Conservation (phyloP, 1,139 yeast species). For the Kodamaea derodonti region DNA sequence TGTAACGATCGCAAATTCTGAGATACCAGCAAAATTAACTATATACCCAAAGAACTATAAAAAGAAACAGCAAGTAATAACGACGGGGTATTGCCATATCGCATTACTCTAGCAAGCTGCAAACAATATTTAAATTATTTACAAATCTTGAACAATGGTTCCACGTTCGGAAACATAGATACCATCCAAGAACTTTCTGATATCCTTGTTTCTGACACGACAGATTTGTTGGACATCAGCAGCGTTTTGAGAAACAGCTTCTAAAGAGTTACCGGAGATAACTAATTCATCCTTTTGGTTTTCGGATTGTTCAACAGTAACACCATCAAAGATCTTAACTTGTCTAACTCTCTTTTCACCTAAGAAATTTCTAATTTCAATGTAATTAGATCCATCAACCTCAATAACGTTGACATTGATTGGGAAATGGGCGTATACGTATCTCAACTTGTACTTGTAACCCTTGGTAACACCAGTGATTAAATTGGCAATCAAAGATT, state of each 20-base stretch:
- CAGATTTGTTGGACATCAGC: slow-evolving; percentile 98
- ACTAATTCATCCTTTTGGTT: slow-evolving; percentile 92
- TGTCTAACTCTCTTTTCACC: slow-evolving; percentile 97
- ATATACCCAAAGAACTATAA: slow-evolving; percentile 23
- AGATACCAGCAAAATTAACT: slow-evolving; percentile 32
- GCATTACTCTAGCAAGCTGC: not conserved
- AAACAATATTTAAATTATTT: slow-evolving; percentile 20
- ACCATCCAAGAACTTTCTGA: slow-evolving; percentile 99
- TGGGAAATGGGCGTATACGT: slow-evolving; percentile 99
- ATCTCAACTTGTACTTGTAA: slow-evolving; percentile 99
- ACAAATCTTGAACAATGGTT: slow-evolving; percentile 65
- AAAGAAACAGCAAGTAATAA: slow-evolving; percentile 7
- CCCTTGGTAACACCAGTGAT: slow-evolving; percentile 99
- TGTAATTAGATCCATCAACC: slow-evolving; percentile 67
- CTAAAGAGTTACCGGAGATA: slow-evolving; percentile 93
- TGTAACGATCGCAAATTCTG: slow-evolving; percentile 44
- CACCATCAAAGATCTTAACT: slow-evolving; percentile 86
- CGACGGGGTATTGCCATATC: slow-evolving; percentile 20
- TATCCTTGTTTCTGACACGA: slow-evolving; percentile 99
- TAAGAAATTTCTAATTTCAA: slow-evolving; percentile 98
- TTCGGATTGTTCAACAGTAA: slow-evolving; percentile 73
- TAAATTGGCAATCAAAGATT: slow-evolving; percentile 90
- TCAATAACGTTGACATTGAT: slow-evolving; percentile 90
- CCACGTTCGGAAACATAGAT: slow-evolving; percentile 98
- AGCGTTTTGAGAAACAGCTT: slow-evolving; percentile 96